A percentile compares a stretch with the other conserved stretches of the same genome.
phyloP scores from a whole-genome alignment of 805 yeast genomes.

The Metschnikowia reukaufii region DNA sequence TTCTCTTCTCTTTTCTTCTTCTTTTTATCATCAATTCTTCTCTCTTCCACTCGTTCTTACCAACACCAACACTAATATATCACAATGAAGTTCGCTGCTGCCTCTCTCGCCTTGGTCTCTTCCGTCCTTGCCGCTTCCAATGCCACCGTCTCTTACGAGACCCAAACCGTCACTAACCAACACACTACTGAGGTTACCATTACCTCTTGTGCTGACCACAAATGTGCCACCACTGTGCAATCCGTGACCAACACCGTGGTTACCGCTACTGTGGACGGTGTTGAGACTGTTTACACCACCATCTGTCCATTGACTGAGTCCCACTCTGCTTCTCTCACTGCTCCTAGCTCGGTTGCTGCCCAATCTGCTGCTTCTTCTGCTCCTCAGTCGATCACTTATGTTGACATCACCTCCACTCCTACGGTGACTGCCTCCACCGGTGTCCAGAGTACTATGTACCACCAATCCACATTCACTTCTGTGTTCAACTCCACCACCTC shows the following conservation, averaged over 20 bases:
- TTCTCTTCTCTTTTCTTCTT: not conserved
- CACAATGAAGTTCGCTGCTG: conserved; percentile 25
- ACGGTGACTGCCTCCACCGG: conserved; percentile 46
- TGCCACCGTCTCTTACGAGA: conserved; percentile 19
- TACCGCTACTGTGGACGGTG: conserved; percentile 30
- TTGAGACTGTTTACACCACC: conserved; percentile 24
- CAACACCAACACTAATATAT: conserved; percentile 4
- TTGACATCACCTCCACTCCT: conserved; percentile 53
- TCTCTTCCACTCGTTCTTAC: not conserved
- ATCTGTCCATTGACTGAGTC: conserved; percentile 20
- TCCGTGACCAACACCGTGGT: conserved; percentile 18
- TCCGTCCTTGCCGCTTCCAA: conserved; percentile 23
- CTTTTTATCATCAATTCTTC: not conserved
- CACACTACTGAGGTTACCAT: conserved; percentile 31
- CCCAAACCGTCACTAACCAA: conserved; percentile 20
- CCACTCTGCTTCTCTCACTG: conserved; percentile 14
- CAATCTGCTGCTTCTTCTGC: conserved; percentile 12
- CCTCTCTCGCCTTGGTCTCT: conserved; percentile 24
- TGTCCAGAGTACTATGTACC: conserved; percentile 43
- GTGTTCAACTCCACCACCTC: conserved; percentile 24
- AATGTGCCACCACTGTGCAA: conserved; percentile 21
- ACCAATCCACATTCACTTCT: conserved; percentile 40
- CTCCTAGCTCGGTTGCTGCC: conserved; percentile 8
- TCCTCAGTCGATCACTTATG: conserved; percentile 38
- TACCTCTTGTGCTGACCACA: conserved; percentile 26